phyloP scores from a whole-genome alignment of 1,284 basidiomycete genomes.

The Phylloboletellus chloephorus region DNA sequence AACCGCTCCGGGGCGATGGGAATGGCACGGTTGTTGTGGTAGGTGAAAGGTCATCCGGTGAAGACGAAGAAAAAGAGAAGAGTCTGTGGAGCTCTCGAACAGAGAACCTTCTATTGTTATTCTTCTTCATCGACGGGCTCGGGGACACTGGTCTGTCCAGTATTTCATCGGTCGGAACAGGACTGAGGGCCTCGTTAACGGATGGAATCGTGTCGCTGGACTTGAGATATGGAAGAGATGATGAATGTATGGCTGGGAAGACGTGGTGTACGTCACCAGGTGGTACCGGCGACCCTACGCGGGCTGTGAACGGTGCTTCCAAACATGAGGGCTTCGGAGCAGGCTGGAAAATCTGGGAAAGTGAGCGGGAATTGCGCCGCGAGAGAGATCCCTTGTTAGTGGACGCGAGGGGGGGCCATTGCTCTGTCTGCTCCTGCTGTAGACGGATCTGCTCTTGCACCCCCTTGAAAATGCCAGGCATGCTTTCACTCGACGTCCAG shows the following conservation, averaged over 20 bases:
- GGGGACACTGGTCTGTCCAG: constrained; percentile 11
- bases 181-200: constrained; percentile 7
- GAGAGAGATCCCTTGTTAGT: constrained; percentile 19
- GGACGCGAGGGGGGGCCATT: not conserved
- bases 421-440: constrained; percentile 12
- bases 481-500: constrained; percentile 31
- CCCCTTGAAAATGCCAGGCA: constrained; percentile 27
- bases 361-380: constrained; percentile 20
- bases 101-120: constrained; percentile 21
- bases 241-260: constrained; percentile 4
- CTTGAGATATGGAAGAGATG: constrained; percentile 10
- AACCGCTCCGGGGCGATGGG: constrained; percentile 1
- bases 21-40: constrained; percentile 1
- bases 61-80: constrained; percentile 33
- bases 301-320: constrained; percentile 10
- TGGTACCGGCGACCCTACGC: constrained; percentile 4
- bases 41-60: constrained; percentile 20
- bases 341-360: constrained; percentile 25
- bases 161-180: constrained; percentile 20
- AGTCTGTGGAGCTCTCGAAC: constrained; percentile 33
- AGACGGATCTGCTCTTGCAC: constrained; percentile 20
- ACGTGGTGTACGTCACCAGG: constrained; percentile 4
- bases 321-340: constrained; percentile 13
- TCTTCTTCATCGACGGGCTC: constrained; percentile 19
- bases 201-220: constrained; percentile 10